Evolutionary conservation across 2,329 filamentous ascomycete species (phyloP).

Genomic region (Fusarium duplospermum): DNA sequence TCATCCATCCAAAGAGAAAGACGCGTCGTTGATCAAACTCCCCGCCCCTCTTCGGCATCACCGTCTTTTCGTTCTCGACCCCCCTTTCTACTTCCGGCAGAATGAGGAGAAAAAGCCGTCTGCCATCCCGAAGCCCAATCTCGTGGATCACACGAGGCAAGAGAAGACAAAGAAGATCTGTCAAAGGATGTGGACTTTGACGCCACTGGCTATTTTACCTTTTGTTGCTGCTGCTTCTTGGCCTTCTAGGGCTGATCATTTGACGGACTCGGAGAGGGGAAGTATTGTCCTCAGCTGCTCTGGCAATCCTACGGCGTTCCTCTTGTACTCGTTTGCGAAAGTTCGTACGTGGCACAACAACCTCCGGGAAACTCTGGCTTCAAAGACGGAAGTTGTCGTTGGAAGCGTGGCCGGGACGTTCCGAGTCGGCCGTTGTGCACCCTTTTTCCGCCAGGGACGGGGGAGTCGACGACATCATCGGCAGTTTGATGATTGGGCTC

Average conservation of each 20-base stretch:
- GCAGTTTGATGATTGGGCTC: neutral
- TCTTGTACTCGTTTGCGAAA: neutral
- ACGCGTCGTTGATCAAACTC: neutral
- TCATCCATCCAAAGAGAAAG: neutral
- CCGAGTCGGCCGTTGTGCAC: neutral
- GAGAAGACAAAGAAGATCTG: neutral
- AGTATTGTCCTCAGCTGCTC: neutral
- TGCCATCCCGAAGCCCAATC: neutral
- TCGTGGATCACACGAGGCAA: conserved; percentile 17
- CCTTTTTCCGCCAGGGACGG: neutral
- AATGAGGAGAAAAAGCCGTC: neutral
- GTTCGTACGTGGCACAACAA: neutral
- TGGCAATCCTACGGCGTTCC: neutral
- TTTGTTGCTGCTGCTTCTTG: neutral
- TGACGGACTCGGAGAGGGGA: neutral
- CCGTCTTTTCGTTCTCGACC: neutral
- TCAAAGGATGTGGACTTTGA: neutral
- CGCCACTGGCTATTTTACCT: conserved; percentile 16
- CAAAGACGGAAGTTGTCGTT: neutral
- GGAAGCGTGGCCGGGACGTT: neutral
- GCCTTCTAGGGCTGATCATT: neutral
- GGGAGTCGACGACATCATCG: neutral
- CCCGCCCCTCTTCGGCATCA: neutral
- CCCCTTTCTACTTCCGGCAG: conserved; percentile 23
- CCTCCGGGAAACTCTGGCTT: neutral